Evolutionary conservation across 108 stramenopile genomes (phyloP), one percentile per base, ranked within the genome.

Genomic region (Nannochloropsis oceanica): DNA sequence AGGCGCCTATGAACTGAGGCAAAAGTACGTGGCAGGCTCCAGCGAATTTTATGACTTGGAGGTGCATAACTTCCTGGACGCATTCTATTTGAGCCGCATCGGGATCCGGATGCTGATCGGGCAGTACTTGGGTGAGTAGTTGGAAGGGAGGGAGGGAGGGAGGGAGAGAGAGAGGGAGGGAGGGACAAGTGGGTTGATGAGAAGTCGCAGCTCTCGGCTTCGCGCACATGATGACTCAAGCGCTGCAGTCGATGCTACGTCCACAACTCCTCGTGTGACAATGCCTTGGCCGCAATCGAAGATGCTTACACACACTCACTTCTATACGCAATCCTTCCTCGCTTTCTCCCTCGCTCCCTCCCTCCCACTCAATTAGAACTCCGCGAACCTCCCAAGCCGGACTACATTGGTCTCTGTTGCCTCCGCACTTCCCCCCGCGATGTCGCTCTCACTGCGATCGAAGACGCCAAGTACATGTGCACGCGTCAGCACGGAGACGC

Each of bases 61-160:
- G 44, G 93, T 94, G 22, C 96, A 98, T 91, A 92, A 91, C 73
- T 97, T 98, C 90, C 91, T 99, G 84, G 99, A 99, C 92, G 86
- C 94, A 27, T 99, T 99, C 86, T 99, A 98, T 90, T 91, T 97
- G 86, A 92, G 93, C 73, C 92, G 99, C 25, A 99, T 99, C 84
- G 99, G 97, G 50, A 99, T 99, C 83, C 96, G 99, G 25, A 97
- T 98, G 12, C 91, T 99, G 89, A 98, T 98, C 85, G 98, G 97
- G 8, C 90, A 90, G 89, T 91, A 91, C 84, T 59, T 91, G 13
- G 88, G 46, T 50, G 24, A 22, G 24, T n/a, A n/a, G n/a, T n/a
- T n/a, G n/a, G n/a, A n/a, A n/a, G n/a, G n/a, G n/a, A n/a, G n/a
- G n/a, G n/a, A n/a, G n/a, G n/a, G n/a, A n/a, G n/a, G n/a, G n/a